Percentiles rank a stretch among this genome's conserved stretches.
These are phyloP conservation scores for Hemisphaericaspora nanyangensis DNA, from an alignment of 805 yeast species.

Conservation along the genomic window DNA sequence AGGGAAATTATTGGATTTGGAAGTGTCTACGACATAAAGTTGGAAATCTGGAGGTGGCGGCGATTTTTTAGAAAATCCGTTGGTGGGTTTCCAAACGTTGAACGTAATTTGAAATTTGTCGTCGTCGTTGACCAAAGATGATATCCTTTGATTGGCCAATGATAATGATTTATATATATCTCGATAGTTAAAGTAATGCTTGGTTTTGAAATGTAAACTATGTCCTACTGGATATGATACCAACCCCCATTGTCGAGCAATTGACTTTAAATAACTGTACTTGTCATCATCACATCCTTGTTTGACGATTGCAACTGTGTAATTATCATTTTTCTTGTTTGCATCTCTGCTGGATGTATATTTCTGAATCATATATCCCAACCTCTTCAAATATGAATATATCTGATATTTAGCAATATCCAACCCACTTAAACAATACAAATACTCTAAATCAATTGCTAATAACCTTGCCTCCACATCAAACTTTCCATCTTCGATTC, in stretches of 20 bases:
- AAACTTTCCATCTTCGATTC: conserved; percentile 11
- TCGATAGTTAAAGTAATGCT: conserved; percentile 25
- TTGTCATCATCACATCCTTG: background rate
- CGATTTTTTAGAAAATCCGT: conserved; percentile 61
- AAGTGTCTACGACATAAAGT: conserved; percentile 53
- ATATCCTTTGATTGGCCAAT: conserved; percentile 8
- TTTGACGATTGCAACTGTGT: background rate
- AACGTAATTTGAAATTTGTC: conserved; percentile 39
- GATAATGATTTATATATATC: conserved; percentile 18
- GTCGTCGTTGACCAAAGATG: conserved; percentile 11
- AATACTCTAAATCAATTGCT: conserved; percentile 57
- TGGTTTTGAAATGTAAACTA: conserved; percentile 15
- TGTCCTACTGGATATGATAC: conserved; percentile 12
- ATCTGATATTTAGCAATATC: conserved; percentile 58
- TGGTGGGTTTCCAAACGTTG: conserved; percentile 82
- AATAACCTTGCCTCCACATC: conserved; percentile 11
- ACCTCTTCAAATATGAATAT: conserved; percentile 68
- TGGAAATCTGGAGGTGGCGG: conserved; percentile 79
- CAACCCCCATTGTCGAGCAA: conserved; percentile 10
- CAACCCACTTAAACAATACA: conserved; percentile 49
- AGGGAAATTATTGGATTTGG: conserved; percentile 41
- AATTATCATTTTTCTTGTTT: background rate
- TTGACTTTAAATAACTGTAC: background rate
- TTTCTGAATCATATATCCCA: conserved; percentile 64
- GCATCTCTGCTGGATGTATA: conserved; percentile 2